phyloP scores from a whole-genome alignment of 495 filamentous ascomycete genomes.

The Aspergillus baeticus region DNA sequence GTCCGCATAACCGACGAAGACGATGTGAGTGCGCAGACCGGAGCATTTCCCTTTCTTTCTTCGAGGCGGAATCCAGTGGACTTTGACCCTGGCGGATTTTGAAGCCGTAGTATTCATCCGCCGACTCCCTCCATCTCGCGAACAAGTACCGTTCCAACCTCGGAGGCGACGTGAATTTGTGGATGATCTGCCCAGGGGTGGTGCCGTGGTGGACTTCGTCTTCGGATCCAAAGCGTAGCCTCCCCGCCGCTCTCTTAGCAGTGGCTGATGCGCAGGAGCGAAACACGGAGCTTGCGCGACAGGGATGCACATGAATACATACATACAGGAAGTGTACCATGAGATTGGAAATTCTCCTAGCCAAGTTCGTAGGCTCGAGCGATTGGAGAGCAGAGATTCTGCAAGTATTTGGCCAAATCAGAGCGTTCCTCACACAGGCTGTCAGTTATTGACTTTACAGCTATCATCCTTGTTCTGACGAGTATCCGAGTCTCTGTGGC shows the following conservation, averaged over 20 bases:
- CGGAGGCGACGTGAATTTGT: slow-evolving; percentile 5
- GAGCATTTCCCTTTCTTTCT: background rate
- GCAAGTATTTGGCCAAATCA: slow-evolving; percentile 1
- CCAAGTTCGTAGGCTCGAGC: background rate
- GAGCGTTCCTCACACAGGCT: slow-evolving; percentile 1
- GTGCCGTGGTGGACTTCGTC: slow-evolving; percentile 1
- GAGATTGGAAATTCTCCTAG: slow-evolving; percentile 1
- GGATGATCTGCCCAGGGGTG: slow-evolving; percentile 42
- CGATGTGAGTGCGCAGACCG: background rate
- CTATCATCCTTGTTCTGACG: background rate
- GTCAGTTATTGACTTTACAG: background rate
- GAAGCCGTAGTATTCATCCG: background rate
- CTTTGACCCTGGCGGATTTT: too few species aligned
- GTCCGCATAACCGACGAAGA: too few species aligned
- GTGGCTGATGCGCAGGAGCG: slow-evolving; percentile 4
- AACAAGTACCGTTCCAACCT: background rate
- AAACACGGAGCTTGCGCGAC: background rate
- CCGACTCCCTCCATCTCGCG: background rate
- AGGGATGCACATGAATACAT: background rate
- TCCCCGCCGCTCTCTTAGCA: slow-evolving; percentile 19
- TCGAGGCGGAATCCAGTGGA: too few species aligned
- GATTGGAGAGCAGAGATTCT: background rate
- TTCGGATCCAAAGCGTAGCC: slow-evolving; percentile 20
- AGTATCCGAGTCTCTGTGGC: background rate
- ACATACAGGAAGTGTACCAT: background rate